Evolutionary conservation across 495 filamentous ascomycete species (phyloP).

Genomic region (Annulohypoxylon bovei): DNA sequence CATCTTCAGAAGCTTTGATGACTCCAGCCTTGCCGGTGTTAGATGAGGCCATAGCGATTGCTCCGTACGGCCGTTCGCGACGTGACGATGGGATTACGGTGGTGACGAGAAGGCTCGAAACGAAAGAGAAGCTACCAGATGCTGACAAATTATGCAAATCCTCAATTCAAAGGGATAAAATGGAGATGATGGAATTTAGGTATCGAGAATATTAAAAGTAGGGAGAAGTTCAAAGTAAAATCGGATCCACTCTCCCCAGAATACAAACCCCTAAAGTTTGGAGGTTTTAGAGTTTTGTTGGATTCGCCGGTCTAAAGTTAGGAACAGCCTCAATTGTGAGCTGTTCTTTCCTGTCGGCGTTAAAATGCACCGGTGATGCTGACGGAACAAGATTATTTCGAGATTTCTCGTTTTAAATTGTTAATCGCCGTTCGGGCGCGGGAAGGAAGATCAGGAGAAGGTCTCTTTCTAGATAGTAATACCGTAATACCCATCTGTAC

Average conservation of each 20-base stretch:
- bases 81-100: constrained; percentile 5
- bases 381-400: constrained; percentile 8
- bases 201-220: constrained; percentile 27
- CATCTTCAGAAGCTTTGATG: constrained; percentile 56
- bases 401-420: constrained; percentile 7
- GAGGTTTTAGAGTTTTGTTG: constrained; percentile 22
- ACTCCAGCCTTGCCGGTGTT: constrained; percentile 61
- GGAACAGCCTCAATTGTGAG: constrained; percentile 15
- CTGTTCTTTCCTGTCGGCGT: constrained; percentile 13
- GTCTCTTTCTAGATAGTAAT: constrained; percentile 17
- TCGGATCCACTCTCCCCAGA: constrained; percentile 28
- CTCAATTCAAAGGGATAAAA: constrained; percentile 13
- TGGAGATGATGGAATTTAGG: constrained; percentile 18
- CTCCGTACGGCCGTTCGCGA: constrained; percentile 9
- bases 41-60: constrained; percentile 51
- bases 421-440: constrained; percentile 15
- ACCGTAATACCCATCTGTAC: constrained; percentile 29
- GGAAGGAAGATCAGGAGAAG: constrained; percentile 21
- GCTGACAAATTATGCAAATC: constrained; percentile 22
- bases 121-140: neutral
- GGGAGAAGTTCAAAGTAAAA: constrained; percentile 19
- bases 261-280: constrained; percentile 32
- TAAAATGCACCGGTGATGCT: constrained; percentile 16
- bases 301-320: neutral
- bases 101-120: neutral